These are phyloP conservation scores for Hypoxylon sp. DNA, from an alignment of 2,329 filamentous ascomycete species.

Conservation along the genomic window DNA sequence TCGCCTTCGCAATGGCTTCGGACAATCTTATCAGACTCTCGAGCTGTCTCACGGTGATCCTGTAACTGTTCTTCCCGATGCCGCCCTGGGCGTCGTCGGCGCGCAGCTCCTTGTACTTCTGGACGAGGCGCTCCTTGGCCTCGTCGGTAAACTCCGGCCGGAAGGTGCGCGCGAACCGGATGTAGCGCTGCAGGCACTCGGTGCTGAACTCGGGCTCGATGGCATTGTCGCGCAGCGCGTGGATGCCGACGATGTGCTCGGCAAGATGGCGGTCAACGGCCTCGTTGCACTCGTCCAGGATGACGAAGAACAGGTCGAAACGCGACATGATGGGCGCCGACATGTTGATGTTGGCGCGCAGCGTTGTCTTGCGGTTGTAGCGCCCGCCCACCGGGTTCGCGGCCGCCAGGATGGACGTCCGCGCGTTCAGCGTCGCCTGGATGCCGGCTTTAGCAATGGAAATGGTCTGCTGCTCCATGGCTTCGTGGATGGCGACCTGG, in stretches of 20 bases:
- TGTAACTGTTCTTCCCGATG: constrained; percentile 93
- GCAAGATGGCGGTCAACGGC: constrained; percentile 89
- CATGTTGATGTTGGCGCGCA: constrained; percentile 98
- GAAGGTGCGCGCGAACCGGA: constrained; percentile 95
- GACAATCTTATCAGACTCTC: constrained; percentile 95
- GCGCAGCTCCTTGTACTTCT: constrained; percentile 95
- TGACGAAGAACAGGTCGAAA: constrained; percentile 98
- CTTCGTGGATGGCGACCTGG: constrained; percentile 99
- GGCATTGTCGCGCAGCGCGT: constrained; percentile 91
- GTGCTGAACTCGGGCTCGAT: constrained; percentile 95
- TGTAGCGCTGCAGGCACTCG: constrained; percentile 96
- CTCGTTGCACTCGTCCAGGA: constrained; percentile 97
- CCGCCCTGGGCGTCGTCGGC: constrained; percentile 95
- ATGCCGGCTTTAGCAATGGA: constrained; percentile 99
- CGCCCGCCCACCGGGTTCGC: constrained; percentile 95
- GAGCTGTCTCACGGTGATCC: constrained; percentile 95
- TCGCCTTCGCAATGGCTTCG: constrained; percentile 98
- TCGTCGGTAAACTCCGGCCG: constrained; percentile 91
- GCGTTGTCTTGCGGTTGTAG: constrained; percentile 96
- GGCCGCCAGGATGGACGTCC: constrained; percentile 94
- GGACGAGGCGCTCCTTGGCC: constrained; percentile 85
- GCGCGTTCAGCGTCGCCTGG: constrained; percentile 94
- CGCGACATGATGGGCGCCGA: constrained; percentile 98
- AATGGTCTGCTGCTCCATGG: constrained; percentile 99
- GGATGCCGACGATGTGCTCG: constrained; percentile 93